Base-by-base conservation (phyloP, 164 flowering plant genomes). In the Euptelea pleiosperma region DNA sequence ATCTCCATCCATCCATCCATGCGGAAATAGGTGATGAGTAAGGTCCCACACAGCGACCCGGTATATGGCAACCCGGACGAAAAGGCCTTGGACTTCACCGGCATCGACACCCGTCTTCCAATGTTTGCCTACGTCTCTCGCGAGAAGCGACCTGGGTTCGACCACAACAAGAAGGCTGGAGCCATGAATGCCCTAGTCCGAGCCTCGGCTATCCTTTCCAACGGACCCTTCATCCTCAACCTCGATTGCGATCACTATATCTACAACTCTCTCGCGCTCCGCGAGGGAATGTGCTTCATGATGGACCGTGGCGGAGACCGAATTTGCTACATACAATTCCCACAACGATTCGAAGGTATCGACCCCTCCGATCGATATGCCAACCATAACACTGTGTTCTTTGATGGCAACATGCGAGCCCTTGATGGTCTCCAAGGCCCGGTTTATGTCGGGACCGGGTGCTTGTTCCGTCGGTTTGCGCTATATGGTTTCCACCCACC, bases 351-450 rank as follows among this genome's bases (percentile, higher is more conserved):
- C 21, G 80, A 76, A 46, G 80, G 80, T 19, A 76, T 76, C 25
- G 80, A 76, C 36, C 80, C 80, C 8, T 76, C 80, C 0, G 80
- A 76, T 41, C 75, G 80, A 6, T 76, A 76, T 49, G 80, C 80
- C 6, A 76, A 76, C 62, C 80, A 76, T 49, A 76, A 76, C 60
- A 76, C 80, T 8, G 80, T 76, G 24, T 76, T 76, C 69, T 76
- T 76, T 54, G 81, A 74, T 49, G 81, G 72, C 39, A 87, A 86
- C 53, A 91, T 91, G 97, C 54, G 96, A 57, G 96, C 97, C 0
- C 65, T 88, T 14, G 97, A 87, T 50, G 96, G 97, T 42, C 79
- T 91, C 4, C 96, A 91, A 60, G 97, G 97, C 0, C 97, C 97
- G 0, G 87, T 91, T 16, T 91, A 91, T 36, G 97, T 91, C 4